Base-by-base conservation (phyloP, 768 basidiomycete genomes). In the Cystobasidiopsis lactophilus region DNA sequence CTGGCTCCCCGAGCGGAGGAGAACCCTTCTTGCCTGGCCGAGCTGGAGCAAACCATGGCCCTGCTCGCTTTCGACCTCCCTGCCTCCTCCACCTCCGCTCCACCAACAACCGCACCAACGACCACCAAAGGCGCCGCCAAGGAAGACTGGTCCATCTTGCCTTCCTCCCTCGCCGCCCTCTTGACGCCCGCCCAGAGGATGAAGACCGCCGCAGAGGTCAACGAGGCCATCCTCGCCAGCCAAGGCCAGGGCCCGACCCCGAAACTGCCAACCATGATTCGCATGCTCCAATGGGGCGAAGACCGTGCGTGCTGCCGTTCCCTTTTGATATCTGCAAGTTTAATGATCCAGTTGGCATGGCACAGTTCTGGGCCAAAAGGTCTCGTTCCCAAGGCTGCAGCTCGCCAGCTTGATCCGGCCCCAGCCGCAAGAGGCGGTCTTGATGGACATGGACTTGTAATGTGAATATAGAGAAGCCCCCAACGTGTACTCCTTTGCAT, bases 201-300 rank as follows among this genome's bases (percentile, higher is more conserved):
- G 75, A 82, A 81, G 69, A 91, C 89, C n/a, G 89, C 89, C 1
- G 79, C 82, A 21, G 85, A 91, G 69, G 78, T 96, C 64, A 98
- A 98, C 63, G 81, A 84, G 1, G 89, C 91, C 30, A 91, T 98
- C 52, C 69, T 98, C 63, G 84, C 88, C 62, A 82, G 80, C 62
- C 71, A 86, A 57, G 82, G 85, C 59, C 85, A 95, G 62, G 85
- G 86, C 0, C 82, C 81, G 64, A 84, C 91, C 65, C 84, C 89
- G 52, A 93, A 91, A 68, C 68, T 95, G 48, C 76, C 80, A 27
- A 78, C 77, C 18, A 64, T 95, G 64, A 67, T 95, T 66, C 78
- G 81, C 68, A 70, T 93, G 59, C 70, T 89, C 60, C 76, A 75
- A 43, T 96, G 88, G 86, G 88, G 85, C 0, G 86, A 91, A 69